phyloP scores from a whole-genome alignment of 331 rosid species.

The Arachis monticola region DNA sequence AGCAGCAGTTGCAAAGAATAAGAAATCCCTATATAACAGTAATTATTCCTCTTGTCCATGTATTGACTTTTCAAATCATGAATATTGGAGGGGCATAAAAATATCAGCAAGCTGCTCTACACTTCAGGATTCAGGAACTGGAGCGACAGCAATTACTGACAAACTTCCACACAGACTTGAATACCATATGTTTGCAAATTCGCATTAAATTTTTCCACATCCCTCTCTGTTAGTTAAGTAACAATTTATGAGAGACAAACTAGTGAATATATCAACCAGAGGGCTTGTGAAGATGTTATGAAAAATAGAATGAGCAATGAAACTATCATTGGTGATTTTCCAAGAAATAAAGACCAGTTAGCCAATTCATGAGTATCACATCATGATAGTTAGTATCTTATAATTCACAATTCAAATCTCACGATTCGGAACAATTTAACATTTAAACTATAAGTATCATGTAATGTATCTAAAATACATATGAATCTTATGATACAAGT shows the following conservation, averaged over 20 bases:
- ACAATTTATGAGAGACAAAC: neutral
- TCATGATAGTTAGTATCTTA: neutral
- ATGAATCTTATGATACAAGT: too few relatives aligned
- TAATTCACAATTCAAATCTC: too few relatives aligned
- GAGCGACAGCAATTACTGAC: neutral
- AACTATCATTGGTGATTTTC: neutral
- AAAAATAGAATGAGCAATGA: neutral
- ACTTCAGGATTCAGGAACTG: neutral
- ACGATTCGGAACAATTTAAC: too few relatives aligned
- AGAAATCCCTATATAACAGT: neutral
- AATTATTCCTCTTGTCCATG: neutral
- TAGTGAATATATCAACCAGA: neutral
- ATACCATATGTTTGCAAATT: slow-evolving; percentile 1
- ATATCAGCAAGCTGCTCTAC: slow-evolving; percentile 1
- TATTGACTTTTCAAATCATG: slow-evolving; percentile 8
- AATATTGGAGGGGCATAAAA: neutral
- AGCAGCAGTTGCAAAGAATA: neutral
- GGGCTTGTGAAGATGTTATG: neutral
- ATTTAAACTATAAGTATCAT: too few relatives aligned
- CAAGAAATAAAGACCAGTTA: neutral
- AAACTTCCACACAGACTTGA: neutral
- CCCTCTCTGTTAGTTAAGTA: neutral
- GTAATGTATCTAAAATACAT: too few relatives aligned
- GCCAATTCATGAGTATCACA: neutral
- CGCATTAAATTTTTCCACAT: neutral